These are phyloP conservation scores for Cryptococcus sp. DNA, from an alignment of 1,284 basidiomycete genomes.

Conservation along the genomic window DNA sequence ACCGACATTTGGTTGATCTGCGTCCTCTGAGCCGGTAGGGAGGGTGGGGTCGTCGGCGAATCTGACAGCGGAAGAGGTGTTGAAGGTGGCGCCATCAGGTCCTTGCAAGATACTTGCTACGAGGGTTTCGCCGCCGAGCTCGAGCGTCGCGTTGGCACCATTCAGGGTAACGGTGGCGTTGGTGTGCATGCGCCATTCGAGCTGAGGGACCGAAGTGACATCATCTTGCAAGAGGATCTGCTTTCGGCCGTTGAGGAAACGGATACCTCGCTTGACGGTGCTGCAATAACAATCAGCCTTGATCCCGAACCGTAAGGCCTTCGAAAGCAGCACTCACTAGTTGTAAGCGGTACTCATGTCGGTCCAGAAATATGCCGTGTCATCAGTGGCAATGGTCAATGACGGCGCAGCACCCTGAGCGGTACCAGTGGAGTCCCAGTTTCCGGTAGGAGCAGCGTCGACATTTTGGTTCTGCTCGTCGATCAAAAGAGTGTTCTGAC, in stretches of 20 bases:
- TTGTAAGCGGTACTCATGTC: slow-evolving; percentile 82
- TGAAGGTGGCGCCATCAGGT: slow-evolving; percentile 48
- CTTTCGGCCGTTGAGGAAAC: slow-evolving; percentile 78
- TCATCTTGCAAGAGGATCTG: slow-evolving; percentile 94
- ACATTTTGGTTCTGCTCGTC: slow-evolving; percentile 80
- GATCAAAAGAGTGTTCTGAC: slow-evolving; percentile 92
- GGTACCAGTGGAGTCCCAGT: slow-evolving; percentile 64
- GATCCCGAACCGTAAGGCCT: too few relatives aligned
- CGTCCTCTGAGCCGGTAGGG: slow-evolving; percentile 55
- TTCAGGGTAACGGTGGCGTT: slow-evolving; percentile 58
- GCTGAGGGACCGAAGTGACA: slow-evolving; percentile 58
- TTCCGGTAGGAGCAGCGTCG: slow-evolving; percentile 63
- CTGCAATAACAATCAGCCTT: slow-evolving; percentile 8
- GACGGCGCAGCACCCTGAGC: slow-evolving; percentile 72
- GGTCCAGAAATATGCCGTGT: slow-evolving; percentile 79
- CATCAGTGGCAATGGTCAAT: slow-evolving; percentile 62
- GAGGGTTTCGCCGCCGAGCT: slow-evolving; percentile 62
- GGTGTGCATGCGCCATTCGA: slow-evolving; percentile 95
- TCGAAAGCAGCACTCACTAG: slow-evolving; percentile 21
- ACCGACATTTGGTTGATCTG: slow-evolving; percentile 73
- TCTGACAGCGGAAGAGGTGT: slow-evolving; percentile 51
- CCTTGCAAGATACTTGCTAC: slow-evolving; percentile 59
- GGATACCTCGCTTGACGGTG: slow-evolving; percentile 75
- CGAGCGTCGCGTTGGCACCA: slow-evolving; percentile 64
- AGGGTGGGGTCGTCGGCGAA: slow-evolving; percentile 66